A percentile compares a stretch with the other conserved stretches of the same genome.
Conservation (phyloP, 805 yeast species). For the Lachancea nothofagi region DNA sequence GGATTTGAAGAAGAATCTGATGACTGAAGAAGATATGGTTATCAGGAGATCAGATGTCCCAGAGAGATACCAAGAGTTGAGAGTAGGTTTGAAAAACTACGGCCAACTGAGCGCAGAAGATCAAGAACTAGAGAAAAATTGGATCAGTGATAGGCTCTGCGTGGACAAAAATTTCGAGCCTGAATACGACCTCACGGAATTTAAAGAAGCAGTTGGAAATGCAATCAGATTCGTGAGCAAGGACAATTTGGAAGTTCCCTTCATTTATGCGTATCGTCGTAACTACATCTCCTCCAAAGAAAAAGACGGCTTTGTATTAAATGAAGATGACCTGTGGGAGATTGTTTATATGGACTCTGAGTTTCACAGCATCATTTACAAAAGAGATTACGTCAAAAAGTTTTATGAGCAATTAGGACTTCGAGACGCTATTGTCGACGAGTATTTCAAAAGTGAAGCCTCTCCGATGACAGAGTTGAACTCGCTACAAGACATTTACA, state of each 20-base stretch:
- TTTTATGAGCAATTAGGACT: slow-evolving; percentile 49
- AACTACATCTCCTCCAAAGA: slow-evolving; percentile 58
- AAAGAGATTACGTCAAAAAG: slow-evolving; percentile 56
- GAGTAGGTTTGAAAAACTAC: slow-evolving; percentile 58
- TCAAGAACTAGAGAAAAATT: slow-evolving; percentile 63
- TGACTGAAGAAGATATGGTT: slow-evolving; percentile 86
- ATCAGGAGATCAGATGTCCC: slow-evolving; percentile 87
- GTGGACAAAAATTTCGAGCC: slow-evolving; percentile 47
- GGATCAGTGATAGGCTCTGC: slow-evolving; percentile 68
- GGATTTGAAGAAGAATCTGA: slow-evolving; percentile 82
- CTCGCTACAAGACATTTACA: slow-evolving; percentile 69
- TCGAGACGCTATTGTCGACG: slow-evolving; percentile 53
- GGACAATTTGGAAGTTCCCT: slow-evolving; percentile 86
- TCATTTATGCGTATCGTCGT: slow-evolving; percentile 91
- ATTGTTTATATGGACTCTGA: slow-evolving; percentile 82
- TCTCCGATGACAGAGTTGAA: slow-evolving; percentile 56
- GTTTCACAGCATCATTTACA: slow-evolving; percentile 76
- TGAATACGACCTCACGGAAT: slow-evolving; percentile 42
- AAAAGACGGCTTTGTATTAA: slow-evolving; percentile 42
- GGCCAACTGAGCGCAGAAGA: slow-evolving; percentile 62
- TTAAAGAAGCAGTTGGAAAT: slow-evolving; percentile 63
- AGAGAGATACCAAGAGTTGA: slow-evolving; percentile 79
- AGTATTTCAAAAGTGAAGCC: slow-evolving; percentile 50
- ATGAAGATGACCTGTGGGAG: slow-evolving; percentile 89
- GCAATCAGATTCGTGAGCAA: slow-evolving; percentile 66